Evolutionary conservation across 257 asterid species (phyloP).

Genomic region (Sherardia arvensis): DNA sequence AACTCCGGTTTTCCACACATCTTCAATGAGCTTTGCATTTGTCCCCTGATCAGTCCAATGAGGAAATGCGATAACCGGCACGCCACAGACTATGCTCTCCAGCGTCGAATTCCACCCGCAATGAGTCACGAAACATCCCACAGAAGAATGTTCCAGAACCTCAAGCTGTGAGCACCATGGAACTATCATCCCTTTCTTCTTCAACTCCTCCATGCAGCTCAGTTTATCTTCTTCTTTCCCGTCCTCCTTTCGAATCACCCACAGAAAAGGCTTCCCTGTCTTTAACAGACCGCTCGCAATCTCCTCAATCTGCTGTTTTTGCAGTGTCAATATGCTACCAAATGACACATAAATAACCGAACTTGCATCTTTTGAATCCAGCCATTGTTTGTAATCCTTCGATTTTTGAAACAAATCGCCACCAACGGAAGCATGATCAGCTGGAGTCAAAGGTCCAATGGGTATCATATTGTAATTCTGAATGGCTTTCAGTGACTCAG

Average conservation of each 20-base stretch:
- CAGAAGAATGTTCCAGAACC: conserved; percentile 32
- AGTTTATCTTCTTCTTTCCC: too few species aligned
- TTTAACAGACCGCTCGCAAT: too few species aligned
- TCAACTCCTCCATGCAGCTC: conserved; percentile 18
- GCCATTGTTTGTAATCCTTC: conserved; percentile 14
- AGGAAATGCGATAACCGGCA: conserved; percentile 41
- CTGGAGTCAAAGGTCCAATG: conserved; percentile 30
- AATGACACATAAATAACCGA: conserved; percentile 10
- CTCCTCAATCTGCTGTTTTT: too few species aligned
- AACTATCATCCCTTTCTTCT: conserved; percentile 32
- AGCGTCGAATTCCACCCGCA: conserved; percentile 50
- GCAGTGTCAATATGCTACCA: background rate
- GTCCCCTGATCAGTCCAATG: background rate
- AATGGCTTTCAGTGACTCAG: conserved; percentile 15
- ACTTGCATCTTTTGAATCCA: conserved; percentile 12
- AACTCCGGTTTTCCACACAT: too few species aligned
- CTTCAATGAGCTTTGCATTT: background rate
- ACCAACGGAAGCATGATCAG: background rate
- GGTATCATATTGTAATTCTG: conserved; percentile 17
- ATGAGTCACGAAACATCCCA: conserved; percentile 53
- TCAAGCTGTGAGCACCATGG: conserved; percentile 54
- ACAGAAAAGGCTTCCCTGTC: too few species aligned
- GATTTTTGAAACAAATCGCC: conserved; percentile 15
- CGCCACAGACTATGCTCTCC: conserved; percentile 22
- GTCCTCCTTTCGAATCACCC: too few species aligned